Evolutionary conservation across 768 basidiomycete genomes (phyloP).

Genomic region (Auricularia cornea): DNA sequence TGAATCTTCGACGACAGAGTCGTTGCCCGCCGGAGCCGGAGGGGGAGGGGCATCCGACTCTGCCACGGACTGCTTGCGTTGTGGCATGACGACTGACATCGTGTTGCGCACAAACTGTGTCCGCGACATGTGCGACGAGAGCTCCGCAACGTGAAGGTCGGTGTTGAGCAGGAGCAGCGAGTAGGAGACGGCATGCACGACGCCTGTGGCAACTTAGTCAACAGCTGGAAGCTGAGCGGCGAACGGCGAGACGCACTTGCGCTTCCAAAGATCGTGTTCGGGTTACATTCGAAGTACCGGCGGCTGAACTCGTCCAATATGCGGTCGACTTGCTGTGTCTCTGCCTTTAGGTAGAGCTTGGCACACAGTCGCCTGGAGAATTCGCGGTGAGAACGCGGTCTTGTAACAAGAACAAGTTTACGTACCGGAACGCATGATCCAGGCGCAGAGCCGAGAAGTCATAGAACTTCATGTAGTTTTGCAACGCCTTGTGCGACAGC

Average conservation of each 20-base stretch:
- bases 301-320: slow-evolving; percentile 88
- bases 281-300: slow-evolving; percentile 90
- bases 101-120: slow-evolving; percentile 90
- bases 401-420: not conserved
- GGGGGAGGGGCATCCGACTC: slow-evolving; percentile 1
- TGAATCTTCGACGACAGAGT: not conserved
- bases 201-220: slow-evolving; percentile 38
- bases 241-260: slow-evolving; percentile 50
- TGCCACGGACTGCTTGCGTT: slow-evolving; percentile 34
- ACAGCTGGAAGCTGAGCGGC: not conserved
- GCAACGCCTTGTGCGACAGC: slow-evolving; percentile 67
- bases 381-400: not conserved
- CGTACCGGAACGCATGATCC: slow-evolving; percentile 82
- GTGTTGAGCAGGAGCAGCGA: slow-evolving; percentile 93
- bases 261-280: slow-evolving; percentile 68
- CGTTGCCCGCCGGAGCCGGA: not conserved
- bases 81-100: slow-evolving; percentile 74
- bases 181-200: slow-evolving; percentile 93
- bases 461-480: slow-evolving; percentile 79
- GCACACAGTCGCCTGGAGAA: slow-evolving; percentile 67
- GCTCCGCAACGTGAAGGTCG: slow-evolving; percentile 92
- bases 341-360: slow-evolving; percentile 88
- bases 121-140: slow-evolving; percentile 82
- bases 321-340: slow-evolving; percentile 96
- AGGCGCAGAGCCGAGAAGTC: slow-evolving; percentile 78